Conservation (phyloP, 371 early-diverging fungal species). For the Umbelopsis sp. region DNA sequence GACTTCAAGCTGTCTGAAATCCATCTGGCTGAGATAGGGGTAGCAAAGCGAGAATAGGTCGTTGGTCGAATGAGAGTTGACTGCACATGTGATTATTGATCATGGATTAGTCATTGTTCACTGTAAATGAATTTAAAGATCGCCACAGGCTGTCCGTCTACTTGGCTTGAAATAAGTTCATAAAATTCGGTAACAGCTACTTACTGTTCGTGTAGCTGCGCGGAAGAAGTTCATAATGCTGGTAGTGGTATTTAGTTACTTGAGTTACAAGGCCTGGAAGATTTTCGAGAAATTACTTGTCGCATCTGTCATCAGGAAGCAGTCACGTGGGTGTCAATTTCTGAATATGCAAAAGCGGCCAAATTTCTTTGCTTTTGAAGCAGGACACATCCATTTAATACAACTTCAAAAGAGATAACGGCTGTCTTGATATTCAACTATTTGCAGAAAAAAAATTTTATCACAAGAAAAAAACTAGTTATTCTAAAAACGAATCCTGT, state of each 20-base stretch:
- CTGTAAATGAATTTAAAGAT: not conserved
- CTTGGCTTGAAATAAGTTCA: not conserved
- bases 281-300: no score
- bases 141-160: no score
- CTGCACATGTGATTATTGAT: constrained; percentile 23
- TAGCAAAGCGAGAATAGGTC: constrained; percentile 29
- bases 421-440: no score
- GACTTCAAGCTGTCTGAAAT: constrained; percentile 78
- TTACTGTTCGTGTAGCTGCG: constrained; percentile 52
- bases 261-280: no score
- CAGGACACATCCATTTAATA: no score
- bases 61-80: constrained; percentile 44
- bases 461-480: not conserved
- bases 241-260: no score
- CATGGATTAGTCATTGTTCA: not conserved
- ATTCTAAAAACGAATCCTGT: not conserved
- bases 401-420: no score
- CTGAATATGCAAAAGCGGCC: not conserved
- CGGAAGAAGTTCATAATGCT: constrained; percentile 60
- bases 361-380: no score
- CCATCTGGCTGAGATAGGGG: constrained; percentile 66
- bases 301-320: no score
- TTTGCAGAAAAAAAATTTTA: no score
- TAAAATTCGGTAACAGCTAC: not conserved
- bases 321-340: not conserved